phyloP scores from a whole-genome alignment of 164 flowering plant genomes.

The Brasenia schreberi region DNA sequence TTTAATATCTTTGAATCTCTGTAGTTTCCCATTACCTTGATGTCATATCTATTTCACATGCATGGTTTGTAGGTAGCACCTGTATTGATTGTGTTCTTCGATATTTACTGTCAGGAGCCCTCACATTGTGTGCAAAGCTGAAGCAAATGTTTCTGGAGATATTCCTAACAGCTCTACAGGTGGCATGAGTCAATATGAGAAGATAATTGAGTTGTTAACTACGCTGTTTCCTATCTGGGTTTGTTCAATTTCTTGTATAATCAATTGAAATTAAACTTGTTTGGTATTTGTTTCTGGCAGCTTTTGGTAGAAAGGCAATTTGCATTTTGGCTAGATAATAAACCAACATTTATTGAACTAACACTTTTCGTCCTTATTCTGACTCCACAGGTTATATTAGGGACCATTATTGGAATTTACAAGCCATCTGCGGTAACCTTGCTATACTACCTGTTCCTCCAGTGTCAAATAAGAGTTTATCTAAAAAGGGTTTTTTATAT shows the following conservation, averaged over 20 bases:
- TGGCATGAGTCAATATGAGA: constrained; percentile 57
- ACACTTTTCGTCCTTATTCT: background rate
- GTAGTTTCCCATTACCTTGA: too few relatives aligned
- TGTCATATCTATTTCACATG: too few relatives aligned
- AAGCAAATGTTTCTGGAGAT: constrained; percentile 57
- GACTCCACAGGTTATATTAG: constrained; percentile 68
- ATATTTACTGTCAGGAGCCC: constrained; percentile 20
- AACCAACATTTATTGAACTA: background rate
- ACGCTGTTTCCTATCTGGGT: constrained; percentile 98
- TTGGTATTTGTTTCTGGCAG: too few relatives aligned
- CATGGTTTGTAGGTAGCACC: background rate
- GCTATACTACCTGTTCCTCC: background rate
- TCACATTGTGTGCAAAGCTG: constrained; percentile 48
- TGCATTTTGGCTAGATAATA: too few relatives aligned
- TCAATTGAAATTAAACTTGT: too few relatives aligned
- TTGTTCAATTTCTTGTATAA: constrained; percentile 11
- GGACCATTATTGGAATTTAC: constrained; percentile 80
- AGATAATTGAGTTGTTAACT: constrained; percentile 70
- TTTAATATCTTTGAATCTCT: too few relatives aligned
- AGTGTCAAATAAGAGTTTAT: background rate
- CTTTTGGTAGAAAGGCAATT: too few relatives aligned
- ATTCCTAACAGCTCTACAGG: constrained; percentile 33
- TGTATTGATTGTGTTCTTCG: too few relatives aligned
- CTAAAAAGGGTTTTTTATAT: too few relatives aligned
- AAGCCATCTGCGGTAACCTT: constrained; percentile 74